These are phyloP conservation scores for Fusarium nurragi DNA, from an alignment of 2,329 filamentous ascomycete genomes.

Conservation along the genomic window DNA sequence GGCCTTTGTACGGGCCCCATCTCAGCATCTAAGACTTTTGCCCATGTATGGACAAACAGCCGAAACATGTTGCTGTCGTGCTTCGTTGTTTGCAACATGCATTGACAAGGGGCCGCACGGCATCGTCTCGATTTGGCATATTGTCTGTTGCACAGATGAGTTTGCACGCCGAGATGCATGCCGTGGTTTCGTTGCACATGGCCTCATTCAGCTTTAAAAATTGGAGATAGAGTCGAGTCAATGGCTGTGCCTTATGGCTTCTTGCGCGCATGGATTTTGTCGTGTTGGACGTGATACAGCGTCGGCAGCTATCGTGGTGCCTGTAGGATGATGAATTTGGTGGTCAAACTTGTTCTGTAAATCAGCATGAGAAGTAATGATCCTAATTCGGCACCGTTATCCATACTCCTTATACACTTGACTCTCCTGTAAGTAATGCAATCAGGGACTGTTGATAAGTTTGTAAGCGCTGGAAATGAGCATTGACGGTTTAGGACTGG, in stretches of 20 bases:
- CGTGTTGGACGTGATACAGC: conserved; percentile 15
- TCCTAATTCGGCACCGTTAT: conserved; percentile 18
- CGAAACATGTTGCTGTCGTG: conserved; percentile 35
- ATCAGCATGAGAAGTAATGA: conserved; percentile 25
- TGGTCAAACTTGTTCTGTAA: conserved; percentile 24
- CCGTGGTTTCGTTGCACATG: conserved; percentile 5
- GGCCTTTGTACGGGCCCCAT: conserved; percentile 12
- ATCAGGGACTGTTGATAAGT: background rate
- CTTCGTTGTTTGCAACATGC: conserved; percentile 22
- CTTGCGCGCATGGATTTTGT: background rate
- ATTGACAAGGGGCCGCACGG: conserved; percentile 15
- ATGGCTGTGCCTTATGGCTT: background rate
- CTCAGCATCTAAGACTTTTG: conserved; percentile 20
- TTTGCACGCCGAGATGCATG: conserved; percentile 23
- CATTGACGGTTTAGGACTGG: no score
- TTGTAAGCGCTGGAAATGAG: background rate
- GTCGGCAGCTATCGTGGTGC: conserved; percentile 14
- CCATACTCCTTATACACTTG: background rate
- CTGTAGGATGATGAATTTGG: background rate
- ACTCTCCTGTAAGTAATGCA: background rate
- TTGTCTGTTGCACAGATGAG: conserved; percentile 19
- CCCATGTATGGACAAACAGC: conserved; percentile 37
- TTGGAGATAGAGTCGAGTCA: conserved; percentile 12
- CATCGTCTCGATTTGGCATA: conserved; percentile 24
- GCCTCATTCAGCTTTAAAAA: background rate